Conservation (phyloP, 805 yeast species). For the Candida pini region DNA sequence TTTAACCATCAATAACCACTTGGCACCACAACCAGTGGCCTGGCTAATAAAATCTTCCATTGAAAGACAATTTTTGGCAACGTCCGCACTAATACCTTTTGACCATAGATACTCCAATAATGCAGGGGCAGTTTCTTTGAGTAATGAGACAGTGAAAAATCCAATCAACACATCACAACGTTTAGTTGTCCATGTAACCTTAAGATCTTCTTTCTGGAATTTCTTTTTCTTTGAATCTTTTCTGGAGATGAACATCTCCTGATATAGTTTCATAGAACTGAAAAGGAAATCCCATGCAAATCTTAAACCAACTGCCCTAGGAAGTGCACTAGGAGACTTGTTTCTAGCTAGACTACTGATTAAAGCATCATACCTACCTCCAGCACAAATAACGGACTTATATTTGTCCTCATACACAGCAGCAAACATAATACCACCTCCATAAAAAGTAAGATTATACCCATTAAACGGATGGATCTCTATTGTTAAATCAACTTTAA, state of each 20-base stretch:
- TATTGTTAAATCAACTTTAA: constrained; percentile 48
- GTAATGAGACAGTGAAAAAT: constrained; percentile 50
- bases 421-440: constrained; percentile 83
- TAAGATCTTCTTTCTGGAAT: constrained; percentile 25
- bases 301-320: constrained; percentile 81
- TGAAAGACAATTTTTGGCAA: constrained; percentile 37
- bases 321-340: constrained; percentile 27
- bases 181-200: constrained; percentile 40
- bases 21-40: constrained; percentile 66
- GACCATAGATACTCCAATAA: constrained; percentile 67
- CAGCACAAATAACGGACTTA: constrained; percentile 66
- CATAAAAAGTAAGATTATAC: constrained; percentile 74
- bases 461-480: constrained; percentile 78
- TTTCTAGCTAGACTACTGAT: constrained; percentile 59
- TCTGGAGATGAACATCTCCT: constrained; percentile 29
- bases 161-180: constrained; percentile 83
- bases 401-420: constrained; percentile 61
- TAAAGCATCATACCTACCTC: constrained; percentile 86
- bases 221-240: constrained; percentile 26
- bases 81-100: constrained; percentile 73
- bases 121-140: constrained; percentile 59
- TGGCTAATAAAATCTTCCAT: constrained; percentile 60
- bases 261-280: constrained; percentile 43
- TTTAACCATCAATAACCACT: constrained; percentile 72
- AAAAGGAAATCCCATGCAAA: constrained; percentile 67